Percentiles rank a stretch among this genome's conserved stretches.
phyloP scores from a whole-genome alignment of 2,329 filamentous ascomycete species.

The Ophioceras dolichostomum region DNA sequence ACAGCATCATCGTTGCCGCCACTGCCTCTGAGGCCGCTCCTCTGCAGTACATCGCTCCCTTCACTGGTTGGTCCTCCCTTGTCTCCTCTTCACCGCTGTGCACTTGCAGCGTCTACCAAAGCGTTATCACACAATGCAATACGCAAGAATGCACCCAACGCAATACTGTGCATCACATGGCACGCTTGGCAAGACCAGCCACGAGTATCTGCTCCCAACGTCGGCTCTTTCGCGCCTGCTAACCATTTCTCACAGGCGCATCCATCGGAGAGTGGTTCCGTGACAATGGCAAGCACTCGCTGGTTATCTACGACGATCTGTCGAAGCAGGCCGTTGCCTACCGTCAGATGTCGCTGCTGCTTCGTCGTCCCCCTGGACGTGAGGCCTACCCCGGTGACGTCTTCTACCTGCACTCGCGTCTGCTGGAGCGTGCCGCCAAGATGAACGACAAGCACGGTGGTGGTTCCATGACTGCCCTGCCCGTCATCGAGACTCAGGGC shows the following conservation, averaged over 20 bases:
- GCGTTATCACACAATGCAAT: too few species aligned
- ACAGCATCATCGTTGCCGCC: slow-evolving; percentile 84
- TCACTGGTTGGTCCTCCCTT: slow-evolving; percentile 40
- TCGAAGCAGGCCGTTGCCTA: slow-evolving; percentile 97
- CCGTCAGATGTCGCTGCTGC: slow-evolving; percentile 96
- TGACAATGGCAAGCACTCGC: slow-evolving; percentile 76
- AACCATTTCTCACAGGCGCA: not conserved
- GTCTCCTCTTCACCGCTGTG: not conserved
- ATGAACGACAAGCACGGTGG: slow-evolving; percentile 92
- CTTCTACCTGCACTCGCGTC: slow-evolving; percentile 98
- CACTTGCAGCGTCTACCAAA: too few species aligned
- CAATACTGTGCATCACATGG: too few species aligned
- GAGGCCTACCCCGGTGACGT: slow-evolving; percentile 99
- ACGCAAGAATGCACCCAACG: too few species aligned
- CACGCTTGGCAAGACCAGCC: too few species aligned
- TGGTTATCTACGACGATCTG: slow-evolving; percentile 89
- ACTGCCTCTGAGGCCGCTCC: slow-evolving; percentile 95
- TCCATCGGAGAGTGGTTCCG: slow-evolving; percentile 52
- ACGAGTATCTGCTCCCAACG: too few species aligned
- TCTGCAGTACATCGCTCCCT: slow-evolving; percentile 87
- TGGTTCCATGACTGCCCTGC: slow-evolving; percentile 93
- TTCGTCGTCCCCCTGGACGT: slow-evolving; percentile 95
- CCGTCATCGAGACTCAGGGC: slow-evolving; percentile 98
- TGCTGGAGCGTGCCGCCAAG: slow-evolving; percentile 98
- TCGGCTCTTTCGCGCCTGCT: too few species aligned